Evolutionary conservation across 164 flowering plant species (phyloP), one percentile per base, ranked within the genome.

Genomic region (Brasenia schreberi): DNA sequence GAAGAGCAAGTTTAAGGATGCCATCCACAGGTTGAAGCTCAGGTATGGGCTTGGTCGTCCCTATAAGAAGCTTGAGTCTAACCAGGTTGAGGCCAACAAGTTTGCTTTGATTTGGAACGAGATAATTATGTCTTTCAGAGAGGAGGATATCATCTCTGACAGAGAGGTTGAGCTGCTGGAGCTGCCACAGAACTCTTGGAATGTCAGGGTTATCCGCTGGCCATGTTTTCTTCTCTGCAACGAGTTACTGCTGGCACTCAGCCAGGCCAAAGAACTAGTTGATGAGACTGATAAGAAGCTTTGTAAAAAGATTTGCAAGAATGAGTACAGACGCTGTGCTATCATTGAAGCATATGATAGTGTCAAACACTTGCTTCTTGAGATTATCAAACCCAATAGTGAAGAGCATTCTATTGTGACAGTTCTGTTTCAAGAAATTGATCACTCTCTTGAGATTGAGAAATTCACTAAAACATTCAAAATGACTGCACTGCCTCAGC

Each of bases 181-280:
- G 69, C 70, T 95, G 65, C 83, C 88, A 4, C 83, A 79, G 6
- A 88, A 88, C 68, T 77, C 81, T 59, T 95, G 97, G 99, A 77
- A 81, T 52, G 82, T 92, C 42, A 81, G 83, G 77, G 99, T 95
- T 52, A 82, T 92, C 64, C 86, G 97, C 10, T 95, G 99, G 99
- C 99, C 99, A 3, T 92, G 97, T 77, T n/a, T 81, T 19, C 86
- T 94, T 42, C 78, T 92, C 33, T 84, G 91, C 77, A 95, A 92
- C 74, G 99, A 95, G 86, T 82, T 95, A 27, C 77, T 85, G 42
- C 87, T 92, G 33, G 95, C 97, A 70, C 83, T 95, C 19, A 78
- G 85, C 75, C 96, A 91, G 73, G 97, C 94, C 6, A 68, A 45
- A 61, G 97, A 89, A 69, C 73, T 85, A 68, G 27, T 45, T 45